A percentile compares a stretch with the other conserved stretches of the same genome.
These are phyloP conservation scores for Plasmodium vinckei DNA, from an alignment of 169 alveolate species.

Conservation along the genomic window DNA sequence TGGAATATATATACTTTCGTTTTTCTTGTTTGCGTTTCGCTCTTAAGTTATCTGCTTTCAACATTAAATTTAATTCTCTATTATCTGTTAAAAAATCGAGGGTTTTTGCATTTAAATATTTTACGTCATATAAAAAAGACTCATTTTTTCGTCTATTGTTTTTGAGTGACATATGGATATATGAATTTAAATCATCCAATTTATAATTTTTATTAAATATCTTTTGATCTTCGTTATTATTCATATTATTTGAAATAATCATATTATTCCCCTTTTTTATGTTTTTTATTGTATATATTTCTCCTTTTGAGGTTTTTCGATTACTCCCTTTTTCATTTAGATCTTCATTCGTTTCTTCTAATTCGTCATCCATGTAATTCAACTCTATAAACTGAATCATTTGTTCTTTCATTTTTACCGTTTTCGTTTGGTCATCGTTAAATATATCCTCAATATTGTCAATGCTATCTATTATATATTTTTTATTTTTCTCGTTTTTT, in stretches of 20 bases:
- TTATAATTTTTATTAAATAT: background rate
- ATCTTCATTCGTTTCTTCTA: background rate
- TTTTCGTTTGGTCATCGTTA: constrained; percentile 17
- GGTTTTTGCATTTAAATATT: constrained; percentile 14
- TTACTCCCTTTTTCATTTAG: background rate
- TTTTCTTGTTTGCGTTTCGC: constrained; percentile 1
- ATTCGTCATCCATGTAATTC: constrained; percentile 1
- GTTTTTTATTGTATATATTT: background rate
- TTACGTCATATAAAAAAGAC: constrained; percentile 19
- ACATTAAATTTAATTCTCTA: too few species aligned
- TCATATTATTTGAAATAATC: background rate
- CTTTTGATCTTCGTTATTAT: too few species aligned
- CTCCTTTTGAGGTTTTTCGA: background rate
- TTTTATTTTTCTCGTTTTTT: constrained; percentile 16
- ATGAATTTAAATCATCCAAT: background rate
- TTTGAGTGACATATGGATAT: background rate
- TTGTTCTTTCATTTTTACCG: constrained; percentile 34
- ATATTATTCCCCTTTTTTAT: background rate
- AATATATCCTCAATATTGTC: constrained; percentile 41
- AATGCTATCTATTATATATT: constrained; percentile 49
- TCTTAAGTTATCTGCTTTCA: background rate
- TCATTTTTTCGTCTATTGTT: background rate
- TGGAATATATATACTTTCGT: constrained; percentile 16
- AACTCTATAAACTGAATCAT: constrained; percentile 56
- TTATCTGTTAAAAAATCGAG: constrained; percentile 12